Conservation (phyloP, 129 eudicot genomes). For the Sambucus nigra region DNA sequence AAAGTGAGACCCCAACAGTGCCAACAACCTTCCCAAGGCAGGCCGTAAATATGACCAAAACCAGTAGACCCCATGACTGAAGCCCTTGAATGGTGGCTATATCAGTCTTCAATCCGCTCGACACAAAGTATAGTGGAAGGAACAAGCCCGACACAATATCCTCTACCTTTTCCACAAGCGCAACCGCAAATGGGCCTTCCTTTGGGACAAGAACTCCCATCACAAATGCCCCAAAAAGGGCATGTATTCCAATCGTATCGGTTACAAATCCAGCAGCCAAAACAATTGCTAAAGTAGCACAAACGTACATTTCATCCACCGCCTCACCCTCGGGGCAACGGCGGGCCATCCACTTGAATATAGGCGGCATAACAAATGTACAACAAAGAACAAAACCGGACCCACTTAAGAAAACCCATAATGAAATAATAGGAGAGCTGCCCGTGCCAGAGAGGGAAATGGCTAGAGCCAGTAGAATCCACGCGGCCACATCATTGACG, state of each 20-base stretch:
- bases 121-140: conserved; percentile 67
- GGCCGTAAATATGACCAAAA: conserved; percentile 50
- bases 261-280: conserved; percentile 70
- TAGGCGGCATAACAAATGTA: conserved; percentile 40
- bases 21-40: conserved; percentile 66
- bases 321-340: conserved; percentile 74
- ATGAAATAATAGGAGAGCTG: conserved; percentile 44
- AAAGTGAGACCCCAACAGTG: conserved; percentile 42
- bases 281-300: conserved; percentile 55
- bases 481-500: conserved; percentile 75
- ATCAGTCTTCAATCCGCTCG: conserved; percentile 74
- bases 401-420: conserved; percentile 67
- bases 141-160: conserved; percentile 71
- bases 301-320: conserved; percentile 57
- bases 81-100: conserved; percentile 70
- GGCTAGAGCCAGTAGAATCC: conserved; percentile 74
- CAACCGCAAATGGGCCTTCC: conserved; percentile 71
- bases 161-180: conserved; percentile 76
- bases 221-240: conserved; percentile 78
- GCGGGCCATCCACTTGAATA: conserved; percentile 55
- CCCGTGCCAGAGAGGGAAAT: conserved; percentile 63
- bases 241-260: conserved; percentile 73
- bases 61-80: conserved; percentile 79
- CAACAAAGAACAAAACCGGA: conserved; percentile 36
- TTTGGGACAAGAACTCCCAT: conserved; percentile 68